Evolutionary conservation across 345 rosid species (phyloP), one percentile per base, ranked within the genome.

Genomic region (Atalantia buxifolia): DNA sequence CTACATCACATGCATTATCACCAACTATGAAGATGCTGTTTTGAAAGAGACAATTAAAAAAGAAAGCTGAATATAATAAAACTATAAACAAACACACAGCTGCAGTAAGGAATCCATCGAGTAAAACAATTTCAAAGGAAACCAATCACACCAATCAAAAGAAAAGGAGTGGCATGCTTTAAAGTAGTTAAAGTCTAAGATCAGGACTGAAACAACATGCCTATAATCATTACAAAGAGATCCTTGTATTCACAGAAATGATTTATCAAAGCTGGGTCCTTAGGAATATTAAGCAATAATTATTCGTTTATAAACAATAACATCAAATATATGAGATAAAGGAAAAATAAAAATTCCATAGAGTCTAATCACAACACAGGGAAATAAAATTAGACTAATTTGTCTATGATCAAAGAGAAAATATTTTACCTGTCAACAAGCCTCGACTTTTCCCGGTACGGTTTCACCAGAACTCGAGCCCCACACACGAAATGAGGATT

Each of bases 381-480:
- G 40, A 73, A 27, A 53, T 66, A 66, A 53, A 66, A 22, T 40
- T 14, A 59, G 56, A 57, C 18, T 27, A 35, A 28, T 65, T 22
- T 53, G 22, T 24, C 31, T 30, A 28, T 0, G 4, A 25, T 67
- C 25, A 22, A 45, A 48, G 9, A 31, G 42, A 65, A 45, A 28
- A n/a, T 33, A 7, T 79, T 74, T 78, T 81, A 86, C 92, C 95
- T 89, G 77, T 93, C 92, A 74, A 84, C 65, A 19, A 89, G 86
- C 78, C 89, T 94, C 24, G 97, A 89, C 82, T 92, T 97, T 78
- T 97, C 99, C 83, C 93, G 81, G 77, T 97, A 97, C 36, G 98
- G 99, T 81, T 94, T 97, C 86, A 97, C 99, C 14, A 97, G 92
- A 67, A 97, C 99, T 48, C 99, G 97, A 48, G 99, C 91, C n/a